Evolutionary conservation across 768 basidiomycete genomes (phyloP), one percentile per base, ranked within the genome.

Genomic region (Suillus ampliporus): DNA sequence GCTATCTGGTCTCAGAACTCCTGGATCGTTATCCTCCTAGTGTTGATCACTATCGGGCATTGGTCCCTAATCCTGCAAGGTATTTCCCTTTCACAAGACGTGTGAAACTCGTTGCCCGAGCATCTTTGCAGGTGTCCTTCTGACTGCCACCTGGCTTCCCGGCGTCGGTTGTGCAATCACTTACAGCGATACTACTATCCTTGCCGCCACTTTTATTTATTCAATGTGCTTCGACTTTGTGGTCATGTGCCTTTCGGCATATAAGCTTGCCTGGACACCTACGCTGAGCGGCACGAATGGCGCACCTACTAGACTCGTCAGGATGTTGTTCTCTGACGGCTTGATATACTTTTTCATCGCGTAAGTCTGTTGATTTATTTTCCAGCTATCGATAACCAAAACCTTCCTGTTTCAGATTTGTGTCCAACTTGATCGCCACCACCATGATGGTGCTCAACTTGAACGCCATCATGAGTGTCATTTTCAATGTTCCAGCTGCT

Each of bases 341-440:
- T 74, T 93, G 13, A 85, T 90, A 59, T 92, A 83, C 76, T 92
- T 92, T 77, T 74, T 92, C 64, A 83, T 92, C 56, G 91, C 91
- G 85, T 90, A 67, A 60, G 86, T 79, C 5, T 60, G 50, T 46
- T 59, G 58, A 31, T 73, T 21, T 80, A 80, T 65, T 63, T 79
- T 31, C 15, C 43, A 26, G 61, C 13, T 67, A 44, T 5, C 28
- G 2, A 37, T 21, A 15, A 47, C 37, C 46, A 17, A 47, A 46
- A 3, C 13, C 17, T 60, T 31, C 41, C 19, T 50, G 26, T 10
- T 40, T 4, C 58, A 80, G 79, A 31, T 82, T 83, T 61, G 65
- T 79, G 58, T 75, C 77, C 17, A 82, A 82, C 57, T 21, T 78
- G 50, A 48, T 80, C 60, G 81, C 81, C 1, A 81, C 82, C 44